Base-by-base conservation (phyloP, 805 yeast species). In the Hermanozyma aechmeae region DNA sequence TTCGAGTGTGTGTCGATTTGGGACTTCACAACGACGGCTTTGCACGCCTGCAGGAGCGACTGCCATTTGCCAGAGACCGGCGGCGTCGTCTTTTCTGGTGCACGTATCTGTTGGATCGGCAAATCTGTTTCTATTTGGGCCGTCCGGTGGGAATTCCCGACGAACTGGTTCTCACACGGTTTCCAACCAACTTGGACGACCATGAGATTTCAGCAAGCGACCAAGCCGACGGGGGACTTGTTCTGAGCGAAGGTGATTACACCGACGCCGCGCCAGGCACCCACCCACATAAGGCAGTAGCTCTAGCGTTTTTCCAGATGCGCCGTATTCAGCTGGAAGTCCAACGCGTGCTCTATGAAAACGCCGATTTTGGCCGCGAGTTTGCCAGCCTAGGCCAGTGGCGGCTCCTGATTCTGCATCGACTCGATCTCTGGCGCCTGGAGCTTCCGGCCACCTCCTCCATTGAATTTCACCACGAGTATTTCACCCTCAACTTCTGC, bases 141-240 rank as follows among this genome's bases (percentile, higher is more conserved):
- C 65, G 96, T 22, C 96, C 96, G 0, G 78, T 80, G 39, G 92
- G 94, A 1, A 79, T 86, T 1, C 92, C 94, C 0, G 95, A 86
- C 41, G 86, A 79, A 38, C 68, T 76, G 28, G 72, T 85, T 25
- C 67, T 73, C 29, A 78, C 82, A 2, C 71, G 71, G 23, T 81
- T 77, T 47, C 94, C 95, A 0, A 70, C 80, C 12, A 67, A 66
- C 24, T 53, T 79, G 26, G 96, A 86, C 53, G 96, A 86, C 47
- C 67, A 84, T 1, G 48, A 65, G 22, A 75, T 83, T 9, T 54
- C 42, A 23, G 59, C 55, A 20, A 36, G 38, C 15, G 61, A 50
- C 33, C 43, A 51, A 1, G 24, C 29, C 8, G 39, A 50, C 2
- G n/a, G n/a, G n/a, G n/a, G n/a, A n/a, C n/a, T n/a, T n/a, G n/a